A percentile compares a stretch with the other conserved stretches of the same genome.
Conservation (phyloP, 495 filamentous ascomycete genomes). For the Podospora anserina region DNA sequence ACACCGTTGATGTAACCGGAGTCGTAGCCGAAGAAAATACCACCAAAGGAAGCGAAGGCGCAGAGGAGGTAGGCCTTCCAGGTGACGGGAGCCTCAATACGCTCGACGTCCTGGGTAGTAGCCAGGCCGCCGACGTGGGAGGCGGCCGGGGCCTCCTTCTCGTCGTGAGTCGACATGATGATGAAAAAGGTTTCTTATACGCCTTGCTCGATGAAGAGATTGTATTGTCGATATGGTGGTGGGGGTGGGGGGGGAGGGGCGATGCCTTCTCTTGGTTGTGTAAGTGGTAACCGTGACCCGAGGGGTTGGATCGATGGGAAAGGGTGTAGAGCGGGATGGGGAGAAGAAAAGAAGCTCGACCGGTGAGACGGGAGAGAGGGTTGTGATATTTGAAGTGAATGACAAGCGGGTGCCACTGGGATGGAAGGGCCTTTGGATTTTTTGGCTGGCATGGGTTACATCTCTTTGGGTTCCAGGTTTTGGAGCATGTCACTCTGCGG, state of each 20-base stretch:
- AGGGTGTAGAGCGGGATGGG: slow-evolving; percentile 4
- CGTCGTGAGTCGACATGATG: slow-evolving; percentile 25
- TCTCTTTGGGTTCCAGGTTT: slow-evolving; percentile 15
- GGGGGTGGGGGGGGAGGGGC: background rate
- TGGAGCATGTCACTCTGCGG: slow-evolving; percentile 20
- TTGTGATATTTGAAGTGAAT: slow-evolving; percentile 2
- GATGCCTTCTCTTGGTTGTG: slow-evolving; percentile 1
- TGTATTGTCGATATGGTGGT: background rate
- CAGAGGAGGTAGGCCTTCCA: slow-evolving; percentile 66
- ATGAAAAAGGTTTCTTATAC: background rate
- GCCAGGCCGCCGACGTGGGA: slow-evolving; percentile 22
- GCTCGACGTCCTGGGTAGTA: slow-evolving; percentile 41
- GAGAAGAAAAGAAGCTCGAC: slow-evolving; percentile 3
- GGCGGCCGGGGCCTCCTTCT: slow-evolving; percentile 24
- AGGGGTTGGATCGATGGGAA: background rate
- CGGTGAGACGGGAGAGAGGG: slow-evolving; percentile 1
- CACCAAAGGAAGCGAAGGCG: slow-evolving; percentile 66
- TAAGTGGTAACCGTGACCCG: background rate
- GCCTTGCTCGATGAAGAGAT: background rate
- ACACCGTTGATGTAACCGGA: slow-evolving; percentile 64
- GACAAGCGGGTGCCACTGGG: background rate
- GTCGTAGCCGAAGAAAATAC: slow-evolving; percentile 67
- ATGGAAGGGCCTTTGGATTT: slow-evolving; percentile 3
- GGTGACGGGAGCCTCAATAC: slow-evolving; percentile 64
- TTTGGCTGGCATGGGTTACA: slow-evolving; percentile 3